Evolutionary conservation across 495 filamentous ascomycete species (phyloP).

Genomic region (Penicillium simplicissimum): DNA sequence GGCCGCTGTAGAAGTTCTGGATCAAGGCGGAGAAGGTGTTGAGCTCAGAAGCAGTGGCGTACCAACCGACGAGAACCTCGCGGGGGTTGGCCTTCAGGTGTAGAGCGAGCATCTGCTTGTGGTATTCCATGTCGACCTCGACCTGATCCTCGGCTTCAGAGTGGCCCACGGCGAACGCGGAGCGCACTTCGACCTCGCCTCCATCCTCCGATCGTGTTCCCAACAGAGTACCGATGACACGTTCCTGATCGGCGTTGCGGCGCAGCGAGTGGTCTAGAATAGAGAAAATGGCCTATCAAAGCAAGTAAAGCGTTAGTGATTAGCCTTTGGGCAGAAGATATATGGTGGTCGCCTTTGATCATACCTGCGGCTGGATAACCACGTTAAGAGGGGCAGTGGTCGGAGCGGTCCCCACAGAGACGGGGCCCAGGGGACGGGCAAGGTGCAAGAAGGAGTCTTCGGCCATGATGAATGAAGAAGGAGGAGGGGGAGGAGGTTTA

Average conservation of each 20-base stretch:
- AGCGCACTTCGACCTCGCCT: slow-evolving; percentile 90
- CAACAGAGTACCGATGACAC: slow-evolving; percentile 94
- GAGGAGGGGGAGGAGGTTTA: slow-evolving; percentile 13
- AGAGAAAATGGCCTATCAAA: slow-evolving; percentile 80
- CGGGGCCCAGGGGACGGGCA: slow-evolving; percentile 83
- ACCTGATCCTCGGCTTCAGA: slow-evolving; percentile 98
- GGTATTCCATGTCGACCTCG: slow-evolving; percentile 99
- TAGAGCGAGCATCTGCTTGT: slow-evolving; percentile 95
- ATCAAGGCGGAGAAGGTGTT: slow-evolving; percentile 98
- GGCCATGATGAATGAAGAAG: slow-evolving; percentile 64
- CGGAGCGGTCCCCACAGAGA: slow-evolving; percentile 71
- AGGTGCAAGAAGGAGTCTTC: slow-evolving; percentile 91
- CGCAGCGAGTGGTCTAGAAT: slow-evolving; percentile 96
- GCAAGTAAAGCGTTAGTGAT: not conserved
- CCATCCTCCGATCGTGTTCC: slow-evolving; percentile 93
- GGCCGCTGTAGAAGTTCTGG: slow-evolving; percentile 98
- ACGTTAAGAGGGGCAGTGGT: slow-evolving; percentile 89
- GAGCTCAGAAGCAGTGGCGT: slow-evolving; percentile 91
- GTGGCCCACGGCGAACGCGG: slow-evolving; percentile 95
- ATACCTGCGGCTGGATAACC: slow-evolving; percentile 91
- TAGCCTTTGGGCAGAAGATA: not conserved
- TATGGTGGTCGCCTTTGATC: slow-evolving; percentile 22
- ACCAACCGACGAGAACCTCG: slow-evolving; percentile 96
- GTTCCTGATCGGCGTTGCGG: slow-evolving; percentile 83
- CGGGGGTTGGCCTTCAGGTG: slow-evolving; percentile 92